Conservation (phyloP, 345 rosid species). For the Salix viminalis region DNA sequence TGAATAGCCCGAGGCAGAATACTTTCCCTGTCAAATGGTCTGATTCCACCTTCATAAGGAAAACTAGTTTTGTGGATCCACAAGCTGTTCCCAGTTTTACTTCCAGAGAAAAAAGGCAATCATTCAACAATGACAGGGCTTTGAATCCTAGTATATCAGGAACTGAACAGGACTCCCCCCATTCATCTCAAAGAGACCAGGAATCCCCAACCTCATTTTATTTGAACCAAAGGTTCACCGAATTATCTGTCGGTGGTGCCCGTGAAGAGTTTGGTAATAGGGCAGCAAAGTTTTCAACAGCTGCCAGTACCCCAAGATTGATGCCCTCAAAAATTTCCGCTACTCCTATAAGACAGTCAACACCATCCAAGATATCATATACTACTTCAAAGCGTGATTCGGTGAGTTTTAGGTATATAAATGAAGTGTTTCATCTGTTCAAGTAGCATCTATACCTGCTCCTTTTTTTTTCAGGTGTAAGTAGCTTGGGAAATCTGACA, state of each 20-base stretch:
- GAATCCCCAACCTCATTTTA: conserved; percentile 6
- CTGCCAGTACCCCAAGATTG: conserved; percentile 42
- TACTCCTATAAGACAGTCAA: conserved; percentile 14
- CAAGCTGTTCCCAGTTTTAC: conserved; percentile 26
- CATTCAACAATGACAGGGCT: conserved; percentile 20
- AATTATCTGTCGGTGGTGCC: conserved; percentile 6
- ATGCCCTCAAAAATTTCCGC: conserved; percentile 14
- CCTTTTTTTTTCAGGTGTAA: neutral
- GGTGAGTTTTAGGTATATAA: conserved; percentile 1
- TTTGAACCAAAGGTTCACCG: neutral
- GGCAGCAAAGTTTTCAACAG: conserved; percentile 27
- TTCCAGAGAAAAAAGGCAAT: conserved; percentile 29
- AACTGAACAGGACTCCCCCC: conserved; percentile 10
- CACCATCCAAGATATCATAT: conserved; percentile 11
- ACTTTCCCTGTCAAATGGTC: conserved; percentile 49
- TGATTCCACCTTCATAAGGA: conserved; percentile 36
- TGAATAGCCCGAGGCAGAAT: conserved; percentile 63
- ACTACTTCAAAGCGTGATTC: conserved; percentile 32
- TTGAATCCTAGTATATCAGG: conserved; percentile 21
- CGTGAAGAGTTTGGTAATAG: conserved; percentile 38
- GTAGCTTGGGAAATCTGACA: too few species aligned
- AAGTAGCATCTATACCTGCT: neutral
- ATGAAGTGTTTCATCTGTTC: too few species aligned
- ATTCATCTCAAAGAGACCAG: conserved; percentile 9
- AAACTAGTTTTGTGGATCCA: conserved; percentile 37